A percentile compares a stretch with the other conserved stretches of the same genome.
These are phyloP conservation scores for Rhodotorula sp. DNA, from an alignment of 1,284 basidiomycete species.

Conservation along the genomic window DNA sequence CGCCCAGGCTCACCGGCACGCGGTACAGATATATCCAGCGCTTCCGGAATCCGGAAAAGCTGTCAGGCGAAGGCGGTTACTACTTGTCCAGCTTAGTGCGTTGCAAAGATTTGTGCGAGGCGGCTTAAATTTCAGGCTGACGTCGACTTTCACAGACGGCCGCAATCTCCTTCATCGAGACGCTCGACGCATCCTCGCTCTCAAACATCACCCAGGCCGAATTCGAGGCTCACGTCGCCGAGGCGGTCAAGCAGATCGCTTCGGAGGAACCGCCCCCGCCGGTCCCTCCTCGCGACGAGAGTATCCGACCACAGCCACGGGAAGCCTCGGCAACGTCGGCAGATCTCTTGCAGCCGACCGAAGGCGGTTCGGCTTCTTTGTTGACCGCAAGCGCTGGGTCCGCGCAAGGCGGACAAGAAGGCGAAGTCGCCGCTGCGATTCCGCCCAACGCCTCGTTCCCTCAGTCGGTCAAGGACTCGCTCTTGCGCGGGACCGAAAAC, in stretches of 20 bases:
- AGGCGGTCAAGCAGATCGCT: constrained; percentile 68
- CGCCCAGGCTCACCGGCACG: neutral
- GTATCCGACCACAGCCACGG: neutral
- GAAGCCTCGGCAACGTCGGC: constrained; percentile 41
- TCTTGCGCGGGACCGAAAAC: constrained; percentile 78
- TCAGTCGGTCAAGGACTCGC: constrained; percentile 73
- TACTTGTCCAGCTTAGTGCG: constrained; percentile 89
- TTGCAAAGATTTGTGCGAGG: no score
- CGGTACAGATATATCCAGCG: constrained; percentile 81
- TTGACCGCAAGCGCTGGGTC: constrained; percentile 53
- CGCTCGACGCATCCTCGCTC: constrained; percentile 90
- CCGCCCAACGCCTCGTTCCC: constrained; percentile 51
- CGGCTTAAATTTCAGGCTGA: neutral
- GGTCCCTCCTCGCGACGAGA: constrained; percentile 11
- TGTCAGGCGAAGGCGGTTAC: constrained; percentile 94
- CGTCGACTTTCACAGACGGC: constrained; percentile 62
- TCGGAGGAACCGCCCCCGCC: constrained; percentile 28
- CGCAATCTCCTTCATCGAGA: constrained; percentile 92
- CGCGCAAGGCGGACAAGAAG: neutral
- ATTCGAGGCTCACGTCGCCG: constrained; percentile 88
- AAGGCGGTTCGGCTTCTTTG: constrained; percentile 63
- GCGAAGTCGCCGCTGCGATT: constrained; percentile 1
- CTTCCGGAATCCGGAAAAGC: constrained; percentile 83
- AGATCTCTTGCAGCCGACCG: constrained; percentile 58
- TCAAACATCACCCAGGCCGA: constrained; percentile 90